Evolutionary conservation across 2,329 filamentous ascomycete species (phyloP), one percentile per base, ranked within the genome.

Genomic region (Exutisphaerella laricina): DNA sequence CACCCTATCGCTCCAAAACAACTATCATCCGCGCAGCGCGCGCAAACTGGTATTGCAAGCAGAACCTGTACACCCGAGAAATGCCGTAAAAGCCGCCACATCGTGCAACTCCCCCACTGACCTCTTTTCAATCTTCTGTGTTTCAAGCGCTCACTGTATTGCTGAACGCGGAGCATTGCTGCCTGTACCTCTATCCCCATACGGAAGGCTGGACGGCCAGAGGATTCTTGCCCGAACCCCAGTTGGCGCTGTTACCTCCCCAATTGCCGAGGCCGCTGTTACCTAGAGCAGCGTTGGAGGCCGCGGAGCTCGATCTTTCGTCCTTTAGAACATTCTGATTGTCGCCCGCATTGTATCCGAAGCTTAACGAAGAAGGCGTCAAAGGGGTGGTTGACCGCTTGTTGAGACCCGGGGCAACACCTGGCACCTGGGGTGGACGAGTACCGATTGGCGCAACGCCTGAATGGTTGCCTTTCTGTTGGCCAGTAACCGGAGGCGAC

Each of bases 371-470:
- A n/a, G 88, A 94, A n/a, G 88, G 82, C 21, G 60, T 60, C 8
- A 95, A 75, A 41, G 90, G 89, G 2, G 89, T 94, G 5, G 87
- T 94, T 0, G 89, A 87, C 46, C 87, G 85, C 68, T 92, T 92
- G 66, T 76, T 84, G 54, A 86, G 64, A 7, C 75, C 72, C 58
- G 81, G 82, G 22, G 72, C 62, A 17, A 71, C 64, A 28, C 62
- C 68, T n/a, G 78, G 68, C 23, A 73, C 75, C 28, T 74, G 77
- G 13, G 78, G 75, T 3, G 90, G 90, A 32, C 92, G 84, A 45
- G 90, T 96, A 51, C 92, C 92, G 56, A 97, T 97, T 13, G 92
- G 90, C 16, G 88, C 90, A 40, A 97, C 88, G 4, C 84, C 74
- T 44, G 75, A 74, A 42, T 49, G 77, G 63, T 68, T 75, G 21